Base-by-base conservation (phyloP, 2,329 filamentous ascomycete species). In the Fusarium sp. region DNA sequence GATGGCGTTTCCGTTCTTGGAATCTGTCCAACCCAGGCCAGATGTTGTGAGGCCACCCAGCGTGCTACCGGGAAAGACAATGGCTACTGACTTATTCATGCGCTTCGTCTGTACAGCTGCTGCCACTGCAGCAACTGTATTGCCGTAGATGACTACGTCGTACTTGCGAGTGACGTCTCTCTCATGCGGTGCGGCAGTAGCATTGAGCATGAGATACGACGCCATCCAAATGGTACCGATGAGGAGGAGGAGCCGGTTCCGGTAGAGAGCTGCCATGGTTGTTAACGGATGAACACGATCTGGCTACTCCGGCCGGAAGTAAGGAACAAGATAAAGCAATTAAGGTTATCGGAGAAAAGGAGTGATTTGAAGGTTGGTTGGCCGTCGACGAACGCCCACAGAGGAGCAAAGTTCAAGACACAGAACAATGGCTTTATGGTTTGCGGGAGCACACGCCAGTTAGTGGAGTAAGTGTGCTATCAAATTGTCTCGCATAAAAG, bases 61-160 rank as follows among this genome's bases (percentile, higher is more conserved):
- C 10, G 55, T 71, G 49, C 33, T 42, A 42, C 68, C 68, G 9
- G 68, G 68, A 20, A 65, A 62, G 23, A 70, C 60, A 16, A 70
- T 71, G 3, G 68, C 67, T 3, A 70, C 68, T 10, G 59, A 55
- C 52, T 69, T 71, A 23, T 70, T 65, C 68, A 70, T 70, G 3
- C 68, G 68, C 20, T 46, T 55, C 11, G 62, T 63, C 40, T 71
- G 69, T 1, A 71, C 40, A 13, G 69, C 69, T 36, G 69, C 69
- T 26, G 68, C 68, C n/a, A 71, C 23, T 1, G 65, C 69, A 7
- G 69, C 69, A 20, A 71, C 69, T 16, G 69, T 71, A 54, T 71
- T 71, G n/a, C 69, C 69, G n/a, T 71, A 71, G 36, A 71, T 69
- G 34, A 71, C 54, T 23, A 71, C 68, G 41, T 71, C 69, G 15